Percentiles rank a stretch among this genome's conserved stretches.
Conservation (phyloP, 345 rosid genomes). For the Gossypium turneri region DNA sequence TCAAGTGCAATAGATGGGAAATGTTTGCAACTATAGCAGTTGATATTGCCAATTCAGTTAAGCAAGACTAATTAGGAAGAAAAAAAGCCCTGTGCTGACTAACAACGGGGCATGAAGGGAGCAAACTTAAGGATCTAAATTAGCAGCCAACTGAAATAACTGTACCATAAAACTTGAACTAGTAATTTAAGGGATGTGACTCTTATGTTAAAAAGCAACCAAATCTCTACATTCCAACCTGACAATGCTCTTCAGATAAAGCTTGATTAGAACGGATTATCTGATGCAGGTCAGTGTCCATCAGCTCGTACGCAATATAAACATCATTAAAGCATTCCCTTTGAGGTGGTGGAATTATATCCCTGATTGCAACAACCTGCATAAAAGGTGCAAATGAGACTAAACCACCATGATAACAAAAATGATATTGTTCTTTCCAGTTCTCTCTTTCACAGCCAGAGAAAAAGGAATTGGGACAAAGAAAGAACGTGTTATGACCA, state of each 20-base stretch:
- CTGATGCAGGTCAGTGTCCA: conserved; percentile 75
- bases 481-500: conserved; percentile 1
- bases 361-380: conserved; percentile 91
- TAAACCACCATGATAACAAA: neutral
- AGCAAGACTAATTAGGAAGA: conserved; percentile 1
- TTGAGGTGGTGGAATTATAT: conserved; percentile 74
- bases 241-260: conserved; percentile 65
- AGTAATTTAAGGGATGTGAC: neutral
- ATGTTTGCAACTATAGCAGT: neutral
- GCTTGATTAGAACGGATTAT: conserved; percentile 62
- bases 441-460: neutral
- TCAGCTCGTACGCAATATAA: conserved; percentile 81
- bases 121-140: neutral
- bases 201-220: neutral
- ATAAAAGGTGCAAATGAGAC: conserved; percentile 18
- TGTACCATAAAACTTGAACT: neutral
- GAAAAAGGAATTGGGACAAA: neutral
- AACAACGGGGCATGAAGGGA: neutral
- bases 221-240: conserved; percentile 42
- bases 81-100: neutral
- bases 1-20: neutral
- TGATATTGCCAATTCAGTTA: neutral
- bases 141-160: neutral
- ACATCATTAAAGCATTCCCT: conserved; percentile 71
- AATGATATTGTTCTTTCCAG: neutral